phyloP scores from a whole-genome alignment of 2,329 filamentous ascomycete species.

The Trichoderma sp. region DNA sequence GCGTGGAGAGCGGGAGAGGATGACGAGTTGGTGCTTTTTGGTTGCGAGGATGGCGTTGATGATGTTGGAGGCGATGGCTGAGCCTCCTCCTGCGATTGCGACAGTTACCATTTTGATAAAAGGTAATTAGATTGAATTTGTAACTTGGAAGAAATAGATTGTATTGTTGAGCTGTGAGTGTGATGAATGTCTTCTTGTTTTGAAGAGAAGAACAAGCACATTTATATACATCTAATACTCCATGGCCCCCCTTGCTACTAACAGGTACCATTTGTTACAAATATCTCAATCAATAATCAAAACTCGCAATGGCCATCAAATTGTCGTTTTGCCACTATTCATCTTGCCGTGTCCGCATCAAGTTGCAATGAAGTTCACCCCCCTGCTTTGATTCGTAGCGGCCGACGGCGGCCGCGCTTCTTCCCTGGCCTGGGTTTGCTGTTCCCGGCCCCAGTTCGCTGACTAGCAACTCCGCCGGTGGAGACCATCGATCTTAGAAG shows the following conservation, averaged over 20 bases:
- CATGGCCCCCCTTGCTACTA: background rate
- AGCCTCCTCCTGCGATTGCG: slow-evolving; percentile 11
- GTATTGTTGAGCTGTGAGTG: background rate
- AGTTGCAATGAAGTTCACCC: background rate
- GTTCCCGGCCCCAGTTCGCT: background rate
- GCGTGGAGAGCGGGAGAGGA: slow-evolving; percentile 6
- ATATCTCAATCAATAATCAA: background rate
- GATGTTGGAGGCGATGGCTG: slow-evolving; percentile 15
- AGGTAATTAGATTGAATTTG: background rate
- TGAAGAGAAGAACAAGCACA: background rate
- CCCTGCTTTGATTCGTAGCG: background rate
- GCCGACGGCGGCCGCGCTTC: background rate
- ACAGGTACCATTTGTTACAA: background rate
- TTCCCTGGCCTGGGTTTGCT: background rate
- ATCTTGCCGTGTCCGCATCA: background rate
- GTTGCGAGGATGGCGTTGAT: slow-evolving; percentile 10
- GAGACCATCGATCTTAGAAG: background rate
- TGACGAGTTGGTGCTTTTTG: slow-evolving; percentile 12
- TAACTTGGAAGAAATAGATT: background rate
- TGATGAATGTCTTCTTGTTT: background rate
- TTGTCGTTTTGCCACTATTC: no score
- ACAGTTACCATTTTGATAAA: slow-evolving; percentile 16
- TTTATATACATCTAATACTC: background rate
- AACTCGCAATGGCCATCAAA: background rate
- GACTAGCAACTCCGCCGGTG: background rate